These are phyloP conservation scores for Kokia cookei DNA, from an alignment of 441 rosid species.

Conservation along the genomic window DNA sequence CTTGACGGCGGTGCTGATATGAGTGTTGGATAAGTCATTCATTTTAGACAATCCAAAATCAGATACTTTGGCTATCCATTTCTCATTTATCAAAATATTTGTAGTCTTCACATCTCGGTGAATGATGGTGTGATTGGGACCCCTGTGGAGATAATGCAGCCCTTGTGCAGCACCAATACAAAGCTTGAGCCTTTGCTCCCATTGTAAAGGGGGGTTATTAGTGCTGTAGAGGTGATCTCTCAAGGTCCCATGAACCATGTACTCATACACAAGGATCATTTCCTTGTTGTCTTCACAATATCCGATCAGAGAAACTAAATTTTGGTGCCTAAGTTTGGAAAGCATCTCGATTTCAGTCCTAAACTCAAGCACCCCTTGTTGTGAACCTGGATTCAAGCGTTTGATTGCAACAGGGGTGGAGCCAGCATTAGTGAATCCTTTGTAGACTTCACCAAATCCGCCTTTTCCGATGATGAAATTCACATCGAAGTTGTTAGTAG, in stretches of 20 bases:
- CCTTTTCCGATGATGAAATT: slow-evolving; percentile 36
- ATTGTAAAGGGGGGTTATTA: slow-evolving; percentile 34
- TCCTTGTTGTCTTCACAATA: slow-evolving; percentile 43
- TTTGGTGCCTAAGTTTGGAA: slow-evolving; percentile 40
- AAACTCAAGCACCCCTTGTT: slow-evolving; percentile 25
- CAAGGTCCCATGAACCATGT: slow-evolving; percentile 45
- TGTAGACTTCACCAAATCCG: slow-evolving; percentile 51
- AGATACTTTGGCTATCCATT: slow-evolving; percentile 36
- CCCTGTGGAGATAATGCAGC: slow-evolving; percentile 41
- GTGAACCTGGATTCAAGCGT: not conserved
- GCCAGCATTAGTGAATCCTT: slow-evolving; percentile 24
- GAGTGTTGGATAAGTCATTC: not conserved
- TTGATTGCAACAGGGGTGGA: not conserved
- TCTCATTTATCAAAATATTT: slow-evolving; percentile 46
- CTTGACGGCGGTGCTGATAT: not conserved
- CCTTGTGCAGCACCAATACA: slow-evolving; percentile 58
- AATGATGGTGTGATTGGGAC: slow-evolving; percentile 35
- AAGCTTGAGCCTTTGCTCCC: slow-evolving; percentile 49
- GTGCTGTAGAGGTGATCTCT: slow-evolving; percentile 38
- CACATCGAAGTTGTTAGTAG: slow-evolving; percentile 38
- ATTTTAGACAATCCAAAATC: not conserved
- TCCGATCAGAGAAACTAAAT: slow-evolving; percentile 55
- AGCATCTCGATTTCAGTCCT: slow-evolving; percentile 52
- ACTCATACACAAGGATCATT: slow-evolving; percentile 54
- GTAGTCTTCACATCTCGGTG: slow-evolving; percentile 57